Base-by-base conservation (phyloP, 108 stramenopile species). In the Hondaea fermentalgiana region DNA sequence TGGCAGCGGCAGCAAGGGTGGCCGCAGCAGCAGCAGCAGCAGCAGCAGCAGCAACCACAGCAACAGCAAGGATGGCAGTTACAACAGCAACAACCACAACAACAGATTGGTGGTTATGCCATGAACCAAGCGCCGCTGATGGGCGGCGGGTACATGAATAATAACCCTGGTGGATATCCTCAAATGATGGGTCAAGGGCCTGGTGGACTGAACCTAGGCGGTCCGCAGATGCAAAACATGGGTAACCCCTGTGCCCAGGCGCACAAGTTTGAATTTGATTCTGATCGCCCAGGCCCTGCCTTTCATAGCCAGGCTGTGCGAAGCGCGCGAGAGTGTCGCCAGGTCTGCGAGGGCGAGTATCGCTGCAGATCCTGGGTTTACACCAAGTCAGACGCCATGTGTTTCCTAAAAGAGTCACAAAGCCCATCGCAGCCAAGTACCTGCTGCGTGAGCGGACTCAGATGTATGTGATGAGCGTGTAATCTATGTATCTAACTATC, bases 301-400 rank as follows among this genome's bases (percentile, higher is more conserved):
- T 83, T 53, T 23, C 76, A 53, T 3, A 53, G 51, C 49, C 76
- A 83, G 19, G 12, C 10, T 6, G 76, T 83, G 76, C 49, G 51
- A 1, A 83, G 76, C 51, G 76, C 76, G 6, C 45, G 76, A 53
- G 49, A 53, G 49, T 83, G 76, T 23, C 45, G 76, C n/a, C 14
- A 83, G 51, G 76, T 83, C 25, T 83, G 76, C 28, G 49, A 53
- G 16, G n/a, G 25, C 19, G 76, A 83, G 8, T 83, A 53, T 23
- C 76, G 51, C n/a, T 83, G 76, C 76, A 47, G 51, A 35, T 83
- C 76, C 17, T 83, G 76, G 76, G 76, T 83, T 1, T 83, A 83
- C 51, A 53, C 51, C 45, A 83, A 83, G 51, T 47, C 76, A 12
- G 76, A 53, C 45, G 76, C 76, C 19, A 83, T 83, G 76, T 83